A percentile compares a stretch with the other conserved stretches of the same genome.
Conservation (phyloP, 1,284 basidiomycete genomes). For the Melampsora larici-populina region DNA sequence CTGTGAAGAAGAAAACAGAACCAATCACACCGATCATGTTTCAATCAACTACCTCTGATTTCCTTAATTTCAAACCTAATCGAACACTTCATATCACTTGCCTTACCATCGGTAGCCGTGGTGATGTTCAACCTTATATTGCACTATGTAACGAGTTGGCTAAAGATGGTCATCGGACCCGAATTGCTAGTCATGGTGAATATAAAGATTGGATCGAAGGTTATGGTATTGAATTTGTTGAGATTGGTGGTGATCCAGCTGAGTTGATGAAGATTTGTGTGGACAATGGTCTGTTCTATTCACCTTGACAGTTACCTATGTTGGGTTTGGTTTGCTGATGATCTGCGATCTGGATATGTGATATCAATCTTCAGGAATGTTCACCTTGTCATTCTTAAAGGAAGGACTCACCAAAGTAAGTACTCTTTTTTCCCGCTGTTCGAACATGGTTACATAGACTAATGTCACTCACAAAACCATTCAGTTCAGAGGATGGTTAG, state of each 20-base stretch:
- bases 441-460: not conserved
- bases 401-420: slow-evolving; percentile 79
- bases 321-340: not conserved
- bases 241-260: slow-evolving; percentile 92
- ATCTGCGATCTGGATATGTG: no score
- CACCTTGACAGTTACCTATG: slow-evolving; percentile 59
- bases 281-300: slow-evolving; percentile 43
- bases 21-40: slow-evolving; percentile 75
- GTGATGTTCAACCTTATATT: slow-evolving; percentile 83
- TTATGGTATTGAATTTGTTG: slow-evolving; percentile 80
- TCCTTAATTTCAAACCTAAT: slow-evolving; percentile 86
- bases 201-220: slow-evolving; percentile 93
- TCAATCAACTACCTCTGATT: slow-evolving; percentile 83
- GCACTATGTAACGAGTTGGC: slow-evolving; percentile 86
- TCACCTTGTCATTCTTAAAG: slow-evolving; percentile 87
- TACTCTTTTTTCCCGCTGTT: slow-evolving; percentile 9
- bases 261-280: slow-evolving; percentile 63
- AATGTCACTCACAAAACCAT: not conserved
- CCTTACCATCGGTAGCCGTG: slow-evolving; percentile 88
- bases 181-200: slow-evolving; percentile 88
- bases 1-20: not conserved
- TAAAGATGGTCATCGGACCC: slow-evolving; percentile 77
- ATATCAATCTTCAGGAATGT: slow-evolving; percentile 66
- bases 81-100: slow-evolving; percentile 81
- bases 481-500: slow-evolving; percentile 93